These are phyloP conservation scores for Colletotrichum spaethianum DNA, from an alignment of 2,329 filamentous ascomycete species.

Conservation along the genomic window DNA sequence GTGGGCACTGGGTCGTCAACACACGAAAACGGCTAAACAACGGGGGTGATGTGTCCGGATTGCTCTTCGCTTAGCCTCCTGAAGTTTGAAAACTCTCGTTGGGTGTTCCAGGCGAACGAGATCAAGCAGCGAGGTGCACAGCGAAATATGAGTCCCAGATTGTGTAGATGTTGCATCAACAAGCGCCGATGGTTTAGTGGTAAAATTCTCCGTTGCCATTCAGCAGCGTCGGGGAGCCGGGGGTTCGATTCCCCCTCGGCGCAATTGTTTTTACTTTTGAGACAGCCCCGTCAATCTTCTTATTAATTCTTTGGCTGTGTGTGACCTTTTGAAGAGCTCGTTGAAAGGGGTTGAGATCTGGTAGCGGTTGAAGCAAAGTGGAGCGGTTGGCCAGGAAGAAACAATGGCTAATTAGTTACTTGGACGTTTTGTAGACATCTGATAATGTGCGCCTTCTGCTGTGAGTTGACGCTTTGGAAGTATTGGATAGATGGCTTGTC, in stretches of 20 bases:
- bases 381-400: background rate
- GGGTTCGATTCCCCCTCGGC: conserved; percentile 42
- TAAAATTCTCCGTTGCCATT: conserved; percentile 41
- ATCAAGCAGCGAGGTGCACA: background rate
- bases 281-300: too few relatives aligned
- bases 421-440: too few relatives aligned
- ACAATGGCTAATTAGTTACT: background rate
- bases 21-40: background rate
- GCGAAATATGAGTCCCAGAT: fast-evolving
- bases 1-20: background rate
- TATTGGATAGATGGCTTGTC: background rate
- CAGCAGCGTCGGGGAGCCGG: conserved; percentile 41
- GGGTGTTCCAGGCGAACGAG: too few relatives aligned
- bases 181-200: conserved; percentile 42
- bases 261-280: conserved; percentile 4
- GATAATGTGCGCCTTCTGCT: background rate
- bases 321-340: background rate
- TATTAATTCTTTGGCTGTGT: too few relatives aligned
- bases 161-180: fast-evolving
- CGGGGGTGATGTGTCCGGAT: background rate
- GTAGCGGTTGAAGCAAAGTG: background rate
- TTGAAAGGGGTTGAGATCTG: background rate
- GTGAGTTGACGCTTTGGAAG: background rate
- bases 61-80: background rate
- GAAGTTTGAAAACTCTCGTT: too few relatives aligned